Evolutionary conservation across 2,329 filamentous ascomycete genomes (phyloP), one percentile per base, ranked within the genome.

Genomic region (Beauveria asiatica): DNA sequence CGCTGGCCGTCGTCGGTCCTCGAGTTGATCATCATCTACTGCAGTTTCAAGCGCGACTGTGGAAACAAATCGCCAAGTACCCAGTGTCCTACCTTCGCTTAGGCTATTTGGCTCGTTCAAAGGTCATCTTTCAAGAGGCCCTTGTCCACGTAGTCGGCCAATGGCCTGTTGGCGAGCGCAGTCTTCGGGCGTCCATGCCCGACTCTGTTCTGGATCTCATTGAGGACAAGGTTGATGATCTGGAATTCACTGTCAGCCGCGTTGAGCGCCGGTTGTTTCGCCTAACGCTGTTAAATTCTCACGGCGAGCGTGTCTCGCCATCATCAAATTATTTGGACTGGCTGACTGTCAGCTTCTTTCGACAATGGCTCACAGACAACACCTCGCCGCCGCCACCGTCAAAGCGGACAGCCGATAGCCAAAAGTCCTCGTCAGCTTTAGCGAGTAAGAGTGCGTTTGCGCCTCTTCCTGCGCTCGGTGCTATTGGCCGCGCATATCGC

Each of bases 11-110:
- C 17, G 91, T 95, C 9, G 92, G 92, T 0, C 90, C 90, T 1
- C 84, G 93, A 42, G 89, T 97, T 49, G 93, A 97, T 73, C 92
- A 97, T 75, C 93, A 97, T 72, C 80, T 97, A 16, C 79, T 97
- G 17, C 90, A 94, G 67, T 97, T 97, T 72, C 91, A 94, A 68
- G 89, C 88, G 23, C 84, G 91, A 1, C 81, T 97, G 2, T 97
- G 92, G 88, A 96, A 94, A 73, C 93, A 97, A 74, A 95, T 97
- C 64, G 92, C 92, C 57, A 97, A 96, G 74, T 97, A 97, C 70
- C 92, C 93, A 13, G 90, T 94, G 52, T 92, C 87, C 62, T 97
- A 97, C 70, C 83, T 97, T 52, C 92, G 92, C 61, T 82, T 97
- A 1, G 92, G 92, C 42, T 96, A 92, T 68, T 81, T 96, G 46